Evolutionary conservation across 306 rosid genomes (phyloP), one percentile per base, ranked within the genome.

Genomic region (Castanea crenata): DNA sequence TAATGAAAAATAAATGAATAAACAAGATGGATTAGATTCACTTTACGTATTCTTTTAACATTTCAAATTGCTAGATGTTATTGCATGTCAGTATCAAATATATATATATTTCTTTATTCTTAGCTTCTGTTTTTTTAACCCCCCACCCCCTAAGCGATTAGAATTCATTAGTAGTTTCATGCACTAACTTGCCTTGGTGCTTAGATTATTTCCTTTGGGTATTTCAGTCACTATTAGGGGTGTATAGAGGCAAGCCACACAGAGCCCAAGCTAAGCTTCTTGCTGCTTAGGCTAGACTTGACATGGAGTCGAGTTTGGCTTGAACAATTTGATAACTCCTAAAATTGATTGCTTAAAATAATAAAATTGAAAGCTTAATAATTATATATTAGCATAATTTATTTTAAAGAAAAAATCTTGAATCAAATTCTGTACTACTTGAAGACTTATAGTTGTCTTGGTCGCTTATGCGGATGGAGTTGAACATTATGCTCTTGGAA

Each of bases 401-500:
- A 34, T 34, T 34, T 23, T 34, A 34, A 34, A 1, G 35, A 34
- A 41, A 41, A 41, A 41, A 65, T 23, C 41, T 65, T 19, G 67
- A 19, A 65, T 3, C 3, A 16, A 32, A 11, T 65, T 65, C 14
- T 34, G n/a, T 34, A 32, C 29, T 27, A 32, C 21, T 62, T 44
- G n/a, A 49, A 20, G 62, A 58, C 44, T 61, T 19, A 20, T 20
- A 18, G 21, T 79, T 11, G 77, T 27, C 49, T 84, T 73, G 75
- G 35, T 69, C 70, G 67, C 34, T 49, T 81, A 79, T 81, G 80
- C 85, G 90, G 96, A 93, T 93, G 92, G 94, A 93, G 78, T 54
- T 91, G 64, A 91, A 94, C 67, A 79, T 86, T 80, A 90, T 93
- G 94, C 91, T 93, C 83, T 80, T 90, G 89, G 94, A 93, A 85